Base-by-base conservation (phyloP, 768 basidiomycete genomes). In the Psilocybe cyanescens region DNA sequence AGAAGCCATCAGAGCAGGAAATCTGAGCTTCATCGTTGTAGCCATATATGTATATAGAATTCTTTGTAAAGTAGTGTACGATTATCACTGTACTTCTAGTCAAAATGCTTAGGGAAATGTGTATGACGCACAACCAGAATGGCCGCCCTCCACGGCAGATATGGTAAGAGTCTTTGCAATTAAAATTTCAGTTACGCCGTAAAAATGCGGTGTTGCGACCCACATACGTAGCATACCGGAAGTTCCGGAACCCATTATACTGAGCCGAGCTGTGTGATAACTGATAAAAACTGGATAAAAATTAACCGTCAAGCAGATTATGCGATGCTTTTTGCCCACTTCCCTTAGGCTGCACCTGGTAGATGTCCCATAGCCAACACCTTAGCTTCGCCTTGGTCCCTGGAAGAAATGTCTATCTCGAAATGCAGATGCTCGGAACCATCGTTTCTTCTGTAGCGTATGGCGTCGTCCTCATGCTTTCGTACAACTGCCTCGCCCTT, bases 381-480 rank as follows among this genome's bases (percentile, higher is more conserved):
- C 47, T n/a, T 8, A 49, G 24, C 7, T 19, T 24, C 31, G 11
- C 28, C 49, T 16, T 54, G 29, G 31, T 39, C 11, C 52, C 30
- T 39, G 30, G 47, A 24, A 28, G 19, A 28, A 35, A 56, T 55
- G 51, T 24, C 5, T 19, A 46, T 28, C 54, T 56, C 17, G 65
- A 63, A 30, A 57, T 62, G 55, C 61, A 61, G 55, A 54, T 55
- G 58, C 39, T 64, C 4, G 65, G 62, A 49, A 55, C 65, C 5
- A 56, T 64, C 30, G n/a, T 67, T 9, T 59, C 62, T 7, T 47
- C 62, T 4, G 56, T 64, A 30, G 49, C 60, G 35, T 67, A 64
- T 45, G 58, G 62, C 11, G 44, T 59, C n/a, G 54, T 63, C 3
- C 9, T 61, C 17, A 59, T 59, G 31, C 50, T 67, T 28, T 61